phyloP scores from a whole-genome alignment of 805 yeast genomes.

The Metschnikowia henanensis region DNA sequence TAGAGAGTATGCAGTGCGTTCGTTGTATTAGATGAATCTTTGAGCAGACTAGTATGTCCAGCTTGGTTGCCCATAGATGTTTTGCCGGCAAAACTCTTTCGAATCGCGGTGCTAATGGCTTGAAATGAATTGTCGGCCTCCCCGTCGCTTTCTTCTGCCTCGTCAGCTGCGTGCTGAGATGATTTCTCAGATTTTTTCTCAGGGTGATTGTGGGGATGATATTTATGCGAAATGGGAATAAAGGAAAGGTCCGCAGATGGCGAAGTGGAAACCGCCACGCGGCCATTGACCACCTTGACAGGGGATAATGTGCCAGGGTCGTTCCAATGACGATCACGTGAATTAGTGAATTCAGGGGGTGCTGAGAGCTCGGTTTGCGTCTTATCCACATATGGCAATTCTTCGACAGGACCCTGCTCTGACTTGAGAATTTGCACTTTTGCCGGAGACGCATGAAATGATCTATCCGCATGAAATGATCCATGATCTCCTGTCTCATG shows the following conservation, averaged over 20 bases:
- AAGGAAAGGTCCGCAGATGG: conserved; percentile 24
- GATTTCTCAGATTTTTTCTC: no score
- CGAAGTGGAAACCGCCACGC: conserved; percentile 16
- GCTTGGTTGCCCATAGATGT: conserved; percentile 11
- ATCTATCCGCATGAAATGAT: no score
- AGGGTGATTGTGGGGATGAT: conserved; percentile 12
- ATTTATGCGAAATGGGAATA: conserved; percentile 22
- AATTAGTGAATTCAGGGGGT: background rate
- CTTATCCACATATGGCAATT: background rate
- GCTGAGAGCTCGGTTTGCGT: background rate
- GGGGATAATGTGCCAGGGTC: conserved; percentile 7
- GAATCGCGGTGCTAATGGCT: conserved; percentile 46
- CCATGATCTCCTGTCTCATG: background rate
- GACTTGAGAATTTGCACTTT: background rate
- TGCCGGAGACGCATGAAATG: background rate
- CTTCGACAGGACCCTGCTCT: background rate
- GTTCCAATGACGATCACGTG: background rate
- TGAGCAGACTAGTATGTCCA: background rate
- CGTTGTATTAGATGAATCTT: background rate
- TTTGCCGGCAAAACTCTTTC: conserved; percentile 45
- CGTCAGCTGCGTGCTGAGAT: no score
- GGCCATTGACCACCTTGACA: conserved; percentile 5
- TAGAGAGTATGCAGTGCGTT: background rate
- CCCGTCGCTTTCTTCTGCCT: conserved; percentile 2
- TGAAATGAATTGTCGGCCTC: conserved; percentile 43